Percentiles rank a stretch among this genome's conserved stretches.
phyloP scores from a whole-genome alignment of 2,329 filamentous ascomycete species.

The Pestalotiopsis sp. region DNA sequence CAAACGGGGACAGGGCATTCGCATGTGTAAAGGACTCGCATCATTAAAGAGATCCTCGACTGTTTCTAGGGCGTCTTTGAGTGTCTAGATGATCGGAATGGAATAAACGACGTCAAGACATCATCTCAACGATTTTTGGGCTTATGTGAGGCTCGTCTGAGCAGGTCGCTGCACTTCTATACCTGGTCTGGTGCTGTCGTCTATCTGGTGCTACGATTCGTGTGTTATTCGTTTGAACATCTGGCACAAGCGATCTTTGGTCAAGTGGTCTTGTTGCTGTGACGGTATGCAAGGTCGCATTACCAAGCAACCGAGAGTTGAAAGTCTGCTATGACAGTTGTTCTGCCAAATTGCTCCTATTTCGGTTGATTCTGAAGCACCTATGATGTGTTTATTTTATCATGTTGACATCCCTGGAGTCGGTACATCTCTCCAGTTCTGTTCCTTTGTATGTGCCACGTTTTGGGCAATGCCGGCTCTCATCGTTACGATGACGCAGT shows the following conservation, averaged over 20 bases:
- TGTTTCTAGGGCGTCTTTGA: slow-evolving; percentile 35
- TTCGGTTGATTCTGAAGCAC: neutral
- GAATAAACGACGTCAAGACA: slow-evolving; percentile 33
- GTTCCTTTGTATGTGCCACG: neutral
- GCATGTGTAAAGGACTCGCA: slow-evolving; percentile 27
- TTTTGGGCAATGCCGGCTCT: neutral
- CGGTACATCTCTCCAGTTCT: no score
- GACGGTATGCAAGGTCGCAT: neutral
- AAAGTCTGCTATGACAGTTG: neutral
- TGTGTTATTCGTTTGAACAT: neutral
- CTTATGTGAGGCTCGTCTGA: neutral
- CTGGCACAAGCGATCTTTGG: neutral
- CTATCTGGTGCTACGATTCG: neutral
- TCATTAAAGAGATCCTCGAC: slow-evolving; percentile 17
- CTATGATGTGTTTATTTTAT: no score
- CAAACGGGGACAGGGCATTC: slow-evolving; percentile 32
- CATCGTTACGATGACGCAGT: neutral
- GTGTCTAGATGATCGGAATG: slow-evolving; percentile 37
- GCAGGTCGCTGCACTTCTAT: neutral
- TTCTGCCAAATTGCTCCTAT: neutral
- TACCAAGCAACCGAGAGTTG: neutral
- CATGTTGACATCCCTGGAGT: no score
- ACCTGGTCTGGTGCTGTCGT: neutral
- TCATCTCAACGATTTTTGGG: neutral
- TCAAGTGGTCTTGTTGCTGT: neutral